Conservation (phyloP, 352 stramenopile genomes). For the Globisporangium apiculatum region DNA sequence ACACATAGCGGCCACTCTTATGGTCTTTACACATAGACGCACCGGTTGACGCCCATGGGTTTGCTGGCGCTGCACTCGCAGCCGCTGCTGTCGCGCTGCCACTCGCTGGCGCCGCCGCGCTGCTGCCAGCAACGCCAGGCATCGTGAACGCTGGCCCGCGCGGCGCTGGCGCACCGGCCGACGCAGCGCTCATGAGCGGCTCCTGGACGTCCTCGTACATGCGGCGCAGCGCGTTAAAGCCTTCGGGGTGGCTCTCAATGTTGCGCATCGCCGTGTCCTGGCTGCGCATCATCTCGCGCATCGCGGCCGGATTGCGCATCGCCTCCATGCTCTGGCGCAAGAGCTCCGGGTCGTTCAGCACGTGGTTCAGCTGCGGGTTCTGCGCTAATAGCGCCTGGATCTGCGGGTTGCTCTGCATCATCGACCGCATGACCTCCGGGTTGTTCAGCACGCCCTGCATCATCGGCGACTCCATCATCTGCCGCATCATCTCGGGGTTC, state of each 20-base stretch:
- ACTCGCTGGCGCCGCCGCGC: slow-evolving; percentile 12
- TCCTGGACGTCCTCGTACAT: slow-evolving; percentile 95
- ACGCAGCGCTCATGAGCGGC: slow-evolving; percentile 91
- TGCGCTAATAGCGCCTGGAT: slow-evolving; percentile 93
- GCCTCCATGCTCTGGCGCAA: slow-evolving; percentile 95
- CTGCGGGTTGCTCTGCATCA: slow-evolving; percentile 95
- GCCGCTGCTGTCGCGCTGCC: slow-evolving; percentile 11
- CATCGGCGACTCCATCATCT: slow-evolving; percentile 88
- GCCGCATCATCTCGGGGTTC: slow-evolving; percentile 83
- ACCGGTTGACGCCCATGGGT: slow-evolving; percentile 50
- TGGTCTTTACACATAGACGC: neutral
- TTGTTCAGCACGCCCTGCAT: slow-evolving; percentile 94
- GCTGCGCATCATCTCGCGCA: slow-evolving; percentile 96
- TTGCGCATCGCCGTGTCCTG: slow-evolving; percentile 96
- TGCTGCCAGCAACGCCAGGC: slow-evolving; percentile 61
- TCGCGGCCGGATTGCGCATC: slow-evolving; percentile 93
- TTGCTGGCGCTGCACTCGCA: slow-evolving; percentile 20
- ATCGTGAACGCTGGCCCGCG: slow-evolving; percentile 75
- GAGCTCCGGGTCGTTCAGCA: slow-evolving; percentile 94
- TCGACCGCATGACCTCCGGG: slow-evolving; percentile 92
- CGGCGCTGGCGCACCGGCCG: slow-evolving; percentile 35
- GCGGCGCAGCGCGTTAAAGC: slow-evolving; percentile 94
- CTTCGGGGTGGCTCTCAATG: slow-evolving; percentile 96
- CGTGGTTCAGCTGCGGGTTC: slow-evolving; percentile 94
- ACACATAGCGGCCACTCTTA: too few species aligned